Conservation (phyloP, 1,284 basidiomycete genomes). For the Termitomyces sp. region DNA sequence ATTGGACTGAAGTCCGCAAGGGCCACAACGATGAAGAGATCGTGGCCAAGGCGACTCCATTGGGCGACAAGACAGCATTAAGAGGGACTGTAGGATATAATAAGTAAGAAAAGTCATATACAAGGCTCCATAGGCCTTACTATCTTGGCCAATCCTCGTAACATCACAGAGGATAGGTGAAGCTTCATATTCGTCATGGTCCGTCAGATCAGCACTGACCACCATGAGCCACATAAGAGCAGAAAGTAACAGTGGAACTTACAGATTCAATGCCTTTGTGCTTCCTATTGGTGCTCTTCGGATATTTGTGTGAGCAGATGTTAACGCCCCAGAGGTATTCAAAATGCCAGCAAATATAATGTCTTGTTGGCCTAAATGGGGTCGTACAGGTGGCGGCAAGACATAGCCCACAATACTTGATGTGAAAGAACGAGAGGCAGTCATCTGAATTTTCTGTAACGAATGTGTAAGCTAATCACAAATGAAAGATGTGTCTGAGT, state of each 20-base stretch:
- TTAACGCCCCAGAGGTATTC: slow-evolving; percentile 35
- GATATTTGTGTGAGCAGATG: slow-evolving; percentile 25
- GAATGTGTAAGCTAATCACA: slow-evolving; percentile 1
- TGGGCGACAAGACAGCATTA: slow-evolving; percentile 49
- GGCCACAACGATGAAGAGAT: slow-evolving; percentile 39
- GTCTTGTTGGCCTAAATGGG: slow-evolving; percentile 16
- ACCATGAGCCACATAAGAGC: background rate
- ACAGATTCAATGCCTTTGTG: slow-evolving; percentile 51
- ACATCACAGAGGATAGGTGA: slow-evolving; percentile 38
- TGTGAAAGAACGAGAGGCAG: slow-evolving; percentile 35
- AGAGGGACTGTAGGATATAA: slow-evolving; percentile 38
- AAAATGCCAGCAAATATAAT: slow-evolving; percentile 39
- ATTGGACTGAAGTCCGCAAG: slow-evolving; percentile 39
- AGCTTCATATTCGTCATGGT: slow-evolving; percentile 48
- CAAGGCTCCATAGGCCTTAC: slow-evolving; percentile 28
- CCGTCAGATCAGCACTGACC: slow-evolving; percentile 47
- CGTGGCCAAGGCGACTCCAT: slow-evolving; percentile 47
- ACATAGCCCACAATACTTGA: slow-evolving; percentile 39
- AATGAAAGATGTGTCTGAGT: slow-evolving; percentile 5
- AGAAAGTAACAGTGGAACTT: slow-evolving; percentile 19
- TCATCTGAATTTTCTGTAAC: slow-evolving; percentile 27
- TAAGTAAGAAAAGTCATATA: background rate
- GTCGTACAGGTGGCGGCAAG: slow-evolving; percentile 23
- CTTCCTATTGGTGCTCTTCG: slow-evolving; percentile 46
- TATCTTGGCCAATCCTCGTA: slow-evolving; percentile 39